Conservation (phyloP, 305 asterid genomes). For the Petunia hybrid region DNA sequence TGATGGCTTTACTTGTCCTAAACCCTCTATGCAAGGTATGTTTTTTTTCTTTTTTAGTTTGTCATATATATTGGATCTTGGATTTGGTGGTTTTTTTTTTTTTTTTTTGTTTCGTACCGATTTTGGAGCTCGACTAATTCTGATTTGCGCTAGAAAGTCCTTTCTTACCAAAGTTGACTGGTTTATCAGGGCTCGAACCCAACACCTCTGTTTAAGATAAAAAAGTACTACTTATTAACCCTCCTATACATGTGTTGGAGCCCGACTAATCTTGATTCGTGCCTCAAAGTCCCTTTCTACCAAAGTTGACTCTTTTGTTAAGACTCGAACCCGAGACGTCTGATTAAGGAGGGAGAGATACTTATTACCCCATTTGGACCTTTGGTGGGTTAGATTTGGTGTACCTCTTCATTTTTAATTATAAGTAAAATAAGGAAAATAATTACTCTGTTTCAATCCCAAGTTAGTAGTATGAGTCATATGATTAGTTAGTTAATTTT, state of each 20-base stretch:
- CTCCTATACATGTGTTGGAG: too few species aligned
- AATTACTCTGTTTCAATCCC: not conserved
- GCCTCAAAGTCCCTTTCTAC: too few species aligned
- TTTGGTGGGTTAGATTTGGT: not conserved
- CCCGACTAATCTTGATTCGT: too few species aligned
- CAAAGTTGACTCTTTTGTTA: too few species aligned
- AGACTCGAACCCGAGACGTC: too few species aligned
- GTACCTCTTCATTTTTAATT: not conserved
- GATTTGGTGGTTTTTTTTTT: not conserved
- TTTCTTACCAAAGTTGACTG: too few species aligned
- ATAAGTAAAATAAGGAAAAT: not conserved
- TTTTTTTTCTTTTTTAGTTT: conserved; percentile 7
- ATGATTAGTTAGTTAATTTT: not conserved
- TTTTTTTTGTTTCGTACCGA: not conserved
- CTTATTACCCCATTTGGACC: not conserved
- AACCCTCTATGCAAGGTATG: conserved; percentile 68
- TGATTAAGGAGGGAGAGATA: too few species aligned
- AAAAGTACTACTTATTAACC: too few species aligned
- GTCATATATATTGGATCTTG: not conserved
- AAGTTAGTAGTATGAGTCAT: not conserved
- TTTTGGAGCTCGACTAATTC: too few species aligned
- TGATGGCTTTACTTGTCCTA: conserved; percentile 86
- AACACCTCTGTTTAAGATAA: too few species aligned
- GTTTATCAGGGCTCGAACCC: too few species aligned
- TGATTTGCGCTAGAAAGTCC: too few species aligned